Percentiles rank a stretch among this genome's conserved stretches.
phyloP scores from a whole-genome alignment of 768 basidiomycete genomes.

The Leccinum truebloodii region DNA sequence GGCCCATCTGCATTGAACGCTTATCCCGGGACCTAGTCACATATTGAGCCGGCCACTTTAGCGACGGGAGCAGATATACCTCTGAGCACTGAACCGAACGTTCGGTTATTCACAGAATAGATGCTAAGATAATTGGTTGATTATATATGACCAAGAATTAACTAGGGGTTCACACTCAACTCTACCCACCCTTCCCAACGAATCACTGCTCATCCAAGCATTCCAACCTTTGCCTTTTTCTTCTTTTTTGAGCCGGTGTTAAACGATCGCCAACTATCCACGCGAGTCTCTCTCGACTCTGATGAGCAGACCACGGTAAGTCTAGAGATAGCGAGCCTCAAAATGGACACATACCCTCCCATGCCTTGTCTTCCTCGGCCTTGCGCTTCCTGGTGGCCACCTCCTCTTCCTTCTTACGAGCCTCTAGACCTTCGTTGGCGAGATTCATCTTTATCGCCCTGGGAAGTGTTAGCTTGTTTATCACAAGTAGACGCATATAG shows the following conservation, averaged over 20 bases:
- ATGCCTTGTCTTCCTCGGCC: slow-evolving; percentile 81
- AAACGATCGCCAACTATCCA: slow-evolving; percentile 83
- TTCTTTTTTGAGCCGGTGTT: slow-evolving; percentile 71
- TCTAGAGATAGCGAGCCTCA: background rate
- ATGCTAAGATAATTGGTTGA: slow-evolving; percentile 6
- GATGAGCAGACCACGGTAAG: slow-evolving; percentile 2
- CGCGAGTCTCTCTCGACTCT: slow-evolving; percentile 79
- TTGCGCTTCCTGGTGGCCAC: slow-evolving; percentile 76
- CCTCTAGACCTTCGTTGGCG: slow-evolving; percentile 90
- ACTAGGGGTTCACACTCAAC: slow-evolving; percentile 18
- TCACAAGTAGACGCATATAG: background rate
- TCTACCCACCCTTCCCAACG: slow-evolving; percentile 1
- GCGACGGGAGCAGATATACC: background rate
- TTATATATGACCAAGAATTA: slow-evolving; percentile 12
- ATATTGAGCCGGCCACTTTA: too few relatives aligned
- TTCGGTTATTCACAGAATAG: background rate
- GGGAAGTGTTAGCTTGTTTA: slow-evolving; percentile 7
- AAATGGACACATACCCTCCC: slow-evolving; percentile 68
- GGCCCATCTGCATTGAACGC: background rate
- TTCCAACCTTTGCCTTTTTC: slow-evolving; percentile 68
- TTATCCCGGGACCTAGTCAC: background rate
- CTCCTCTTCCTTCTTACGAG: slow-evolving; percentile 91
- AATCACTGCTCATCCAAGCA: slow-evolving; percentile 60
- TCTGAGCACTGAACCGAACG: background rate
- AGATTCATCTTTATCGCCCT: slow-evolving; percentile 90